Evolutionary conservation across 2,329 filamentous ascomycete species (phyloP).

Genomic region (Clonostachys rhizophaga): DNA sequence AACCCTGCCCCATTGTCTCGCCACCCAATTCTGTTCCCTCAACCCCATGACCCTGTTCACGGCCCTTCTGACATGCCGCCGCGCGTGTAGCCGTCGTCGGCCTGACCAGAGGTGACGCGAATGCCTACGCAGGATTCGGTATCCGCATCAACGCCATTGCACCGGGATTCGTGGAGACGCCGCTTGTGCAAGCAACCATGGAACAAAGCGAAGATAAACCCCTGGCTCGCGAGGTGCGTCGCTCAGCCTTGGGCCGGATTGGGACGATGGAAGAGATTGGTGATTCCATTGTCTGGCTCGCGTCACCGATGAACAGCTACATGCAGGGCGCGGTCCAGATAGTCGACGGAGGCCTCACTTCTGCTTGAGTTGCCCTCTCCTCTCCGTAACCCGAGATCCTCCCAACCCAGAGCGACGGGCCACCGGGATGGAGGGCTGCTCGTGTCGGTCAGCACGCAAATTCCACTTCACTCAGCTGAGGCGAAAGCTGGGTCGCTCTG

Average conservation of each 20-base stretch:
- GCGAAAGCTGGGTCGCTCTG: too few relatives aligned
- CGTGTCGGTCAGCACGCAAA: too few relatives aligned
- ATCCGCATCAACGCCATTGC: conserved; percentile 4
- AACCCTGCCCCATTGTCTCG: too few relatives aligned
- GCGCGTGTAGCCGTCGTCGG: conserved; percentile 4
- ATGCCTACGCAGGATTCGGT: conserved; percentile 1
- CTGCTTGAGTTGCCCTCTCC: neutral
- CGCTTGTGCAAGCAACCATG: neutral
- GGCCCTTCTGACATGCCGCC: neutral
- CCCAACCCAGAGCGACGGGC: too few relatives aligned
- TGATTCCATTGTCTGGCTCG: conserved; percentile 3
- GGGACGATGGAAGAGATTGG: conserved; percentile 2
- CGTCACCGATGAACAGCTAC: conserved; percentile 5
- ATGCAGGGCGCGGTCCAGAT: conserved; percentile 2
- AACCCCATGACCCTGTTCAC: too few relatives aligned
- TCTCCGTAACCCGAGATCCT: neutral
- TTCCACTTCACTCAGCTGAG: too few relatives aligned
- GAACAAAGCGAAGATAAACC: neutral
- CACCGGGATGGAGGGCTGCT: too few relatives aligned
- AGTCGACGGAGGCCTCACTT: conserved; percentile 5
- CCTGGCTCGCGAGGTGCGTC: neutral
- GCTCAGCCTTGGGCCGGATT: neutral
- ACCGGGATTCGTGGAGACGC: conserved; percentile 4
- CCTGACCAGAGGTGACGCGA: conserved; percentile 3
- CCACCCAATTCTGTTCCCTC: too few relatives aligned